Percentiles rank a stretch among this genome's conserved stretches.
phyloP scores from a whole-genome alignment of 805 yeast species.

The Cyberlindnera subsufficiens region DNA sequence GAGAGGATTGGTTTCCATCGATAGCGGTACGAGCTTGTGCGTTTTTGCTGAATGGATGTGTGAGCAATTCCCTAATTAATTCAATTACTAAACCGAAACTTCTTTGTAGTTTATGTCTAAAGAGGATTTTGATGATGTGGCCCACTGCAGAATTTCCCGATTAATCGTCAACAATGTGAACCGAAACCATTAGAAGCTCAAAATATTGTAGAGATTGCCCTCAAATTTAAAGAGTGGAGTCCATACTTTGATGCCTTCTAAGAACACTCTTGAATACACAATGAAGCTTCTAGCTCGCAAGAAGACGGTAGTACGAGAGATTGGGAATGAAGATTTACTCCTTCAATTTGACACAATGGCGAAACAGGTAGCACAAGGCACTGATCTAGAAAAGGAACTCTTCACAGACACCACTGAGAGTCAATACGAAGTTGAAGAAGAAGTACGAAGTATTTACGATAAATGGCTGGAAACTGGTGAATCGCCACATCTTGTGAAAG shows the following conservation, averaged over 20 bases:
- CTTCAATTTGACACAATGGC: conserved; percentile 12
- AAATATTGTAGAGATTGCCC: too few relatives aligned
- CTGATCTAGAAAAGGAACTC: conserved; percentile 23
- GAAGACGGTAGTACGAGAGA: conserved; percentile 3
- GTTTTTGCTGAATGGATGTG: conserved; percentile 91
- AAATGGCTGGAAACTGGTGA: conserved; percentile 16
- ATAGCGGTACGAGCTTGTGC: conserved; percentile 75
- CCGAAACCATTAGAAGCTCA: background rate
- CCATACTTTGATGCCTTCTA: too few relatives aligned
- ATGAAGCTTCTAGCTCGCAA: background rate
- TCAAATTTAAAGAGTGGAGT: too few relatives aligned
- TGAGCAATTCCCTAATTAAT: background rate
- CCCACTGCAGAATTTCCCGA: background rate
- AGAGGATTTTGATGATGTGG: too few relatives aligned
- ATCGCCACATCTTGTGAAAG: conserved; percentile 9
- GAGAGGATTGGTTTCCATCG: conserved; percentile 77
- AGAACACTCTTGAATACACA: background rate
- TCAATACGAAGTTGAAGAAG: conserved; percentile 29
- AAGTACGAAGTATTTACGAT: conserved; percentile 28
- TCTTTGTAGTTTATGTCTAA: background rate
- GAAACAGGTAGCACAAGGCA: conserved; percentile 8
- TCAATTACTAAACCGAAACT: background rate
- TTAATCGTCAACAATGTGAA: conserved; percentile 2
- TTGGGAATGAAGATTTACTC: conserved; percentile 2
- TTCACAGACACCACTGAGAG: conserved; percentile 30